Evolutionary conservation across 169 alveolate genomes (phyloP).

Genomic region (Fabrea salina): DNA sequence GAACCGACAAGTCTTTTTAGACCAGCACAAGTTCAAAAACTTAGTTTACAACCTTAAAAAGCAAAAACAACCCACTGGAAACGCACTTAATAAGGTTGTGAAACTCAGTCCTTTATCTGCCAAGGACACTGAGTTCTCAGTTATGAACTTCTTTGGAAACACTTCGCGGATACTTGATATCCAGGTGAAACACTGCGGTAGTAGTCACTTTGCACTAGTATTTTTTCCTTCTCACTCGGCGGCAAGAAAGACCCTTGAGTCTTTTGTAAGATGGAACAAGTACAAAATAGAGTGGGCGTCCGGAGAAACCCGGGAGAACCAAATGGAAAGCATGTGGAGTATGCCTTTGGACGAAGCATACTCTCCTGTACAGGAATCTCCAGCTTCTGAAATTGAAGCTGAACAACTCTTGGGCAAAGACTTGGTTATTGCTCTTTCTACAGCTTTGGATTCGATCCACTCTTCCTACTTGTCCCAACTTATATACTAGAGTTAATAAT

Average conservation of each 20-base stretch:
- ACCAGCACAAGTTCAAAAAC: background rate
- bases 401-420: slow-evolving; percentile 7
- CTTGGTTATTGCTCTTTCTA: background rate
- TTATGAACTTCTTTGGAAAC: background rate
- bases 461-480: too few species aligned
- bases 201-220: background rate
- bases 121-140: background rate
- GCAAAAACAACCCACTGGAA: background rate
- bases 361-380: too few species aligned
- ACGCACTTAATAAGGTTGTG: background rate
- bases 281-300: slow-evolving; percentile 22
- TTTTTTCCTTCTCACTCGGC: slow-evolving; percentile 22
- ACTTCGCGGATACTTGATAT: background rate
- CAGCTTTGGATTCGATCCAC: too few species aligned
- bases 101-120: background rate
- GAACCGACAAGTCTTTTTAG: background rate
- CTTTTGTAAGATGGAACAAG: background rate
- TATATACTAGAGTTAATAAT: too few species aligned
- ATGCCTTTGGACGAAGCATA: too few species aligned
- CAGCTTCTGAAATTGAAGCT: too few species aligned
- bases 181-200: background rate
- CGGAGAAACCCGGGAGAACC: too few species aligned
- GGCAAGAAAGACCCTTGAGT: slow-evolving; percentile 27
- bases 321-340: too few species aligned
- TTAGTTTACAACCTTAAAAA: background rate